A percentile compares a stretch with the other conserved stretches of the same genome.
These are phyloP conservation scores for Marasmius tenuissimus DNA, from an alignment of 1,284 basidiomycete genomes.

Conservation along the genomic window DNA sequence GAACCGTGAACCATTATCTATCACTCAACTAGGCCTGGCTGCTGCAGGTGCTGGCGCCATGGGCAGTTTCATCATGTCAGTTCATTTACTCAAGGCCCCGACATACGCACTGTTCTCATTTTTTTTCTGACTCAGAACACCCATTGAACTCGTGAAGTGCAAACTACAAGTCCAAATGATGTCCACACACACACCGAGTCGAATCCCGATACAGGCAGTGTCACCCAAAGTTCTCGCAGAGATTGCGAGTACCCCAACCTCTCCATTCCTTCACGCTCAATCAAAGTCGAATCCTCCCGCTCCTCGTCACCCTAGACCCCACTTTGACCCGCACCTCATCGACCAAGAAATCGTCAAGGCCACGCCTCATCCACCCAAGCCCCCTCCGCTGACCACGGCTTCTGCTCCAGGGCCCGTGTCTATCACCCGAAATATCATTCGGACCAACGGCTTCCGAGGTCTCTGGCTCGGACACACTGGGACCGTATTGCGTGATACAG, in stretches of 20 bases:
- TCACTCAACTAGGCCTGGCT: conserved; percentile 71
- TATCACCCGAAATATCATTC: conserved; percentile 66
- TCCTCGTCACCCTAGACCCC: conserved; percentile 16
- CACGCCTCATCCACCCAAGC: conserved; percentile 14
- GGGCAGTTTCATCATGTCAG: conserved; percentile 80
- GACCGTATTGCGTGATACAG: conserved; percentile 85
- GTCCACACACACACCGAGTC: conserved; percentile 12
- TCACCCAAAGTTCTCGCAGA: conserved; percentile 18
- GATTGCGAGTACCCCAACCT: conserved; percentile 19
- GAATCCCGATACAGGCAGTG: conserved; percentile 18
- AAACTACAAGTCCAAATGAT: conserved; percentile 92
- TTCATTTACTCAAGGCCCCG: conserved; percentile 15
- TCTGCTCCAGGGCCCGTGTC: conserved; percentile 65
- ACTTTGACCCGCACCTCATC: neutral
- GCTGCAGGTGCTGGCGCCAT: conserved; percentile 82
- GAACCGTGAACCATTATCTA: conserved; percentile 40
- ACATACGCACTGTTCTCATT: neutral
- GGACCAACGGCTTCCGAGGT: conserved; percentile 68
- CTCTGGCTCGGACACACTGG: conserved; percentile 90
- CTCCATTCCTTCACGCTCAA: conserved; percentile 5
- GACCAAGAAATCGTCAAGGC: neutral
- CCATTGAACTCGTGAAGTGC: conserved; percentile 91
- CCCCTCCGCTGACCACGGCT: conserved; percentile 19
- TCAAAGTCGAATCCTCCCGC: conserved; percentile 16
- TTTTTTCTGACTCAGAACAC: conserved; percentile 54